Evolutionary conservation across 192 early-diverging fungal species (phyloP), one percentile per base, ranked within the genome.

Genomic region (Coemansia guatemalensis): DNA sequence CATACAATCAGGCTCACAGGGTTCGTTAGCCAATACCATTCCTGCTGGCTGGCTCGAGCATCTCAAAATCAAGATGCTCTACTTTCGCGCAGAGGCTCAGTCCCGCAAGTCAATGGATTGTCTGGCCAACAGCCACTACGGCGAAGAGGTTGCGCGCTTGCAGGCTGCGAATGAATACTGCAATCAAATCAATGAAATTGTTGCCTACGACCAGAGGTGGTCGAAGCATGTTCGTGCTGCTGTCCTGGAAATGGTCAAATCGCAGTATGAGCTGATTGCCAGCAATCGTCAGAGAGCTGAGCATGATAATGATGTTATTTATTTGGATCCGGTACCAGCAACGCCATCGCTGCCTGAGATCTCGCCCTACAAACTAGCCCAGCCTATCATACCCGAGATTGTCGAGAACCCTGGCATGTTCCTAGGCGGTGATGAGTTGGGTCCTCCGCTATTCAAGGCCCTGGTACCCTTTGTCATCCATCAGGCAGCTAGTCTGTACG

Each of bases 261-360:
- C 84, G 4, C 71, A 89, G 27, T 66, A 82, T n/a, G 67, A 75
- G 23, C 71, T 73, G 0, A 75, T 89, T 2, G 47, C 62, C 60
- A 65, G 73, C 48, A 87, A 87, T 51, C 64, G 86, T 8, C 67
- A 65, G 3, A 66, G 85, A 1, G 93, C 93, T 12, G 87, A 89
- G 47, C 93, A 91, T 75, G 95, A 97, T 66, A 97, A 97, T 53
- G 91, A 95, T 67, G 85, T 93, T 44, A 93, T 97, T 20, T 94
- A 97, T 70, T 66, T 95, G 53, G 88, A 95, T 26, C 82, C 81
- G 0, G 86, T 97, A 0, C 93, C 93, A 1, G 67, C 82, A 8
- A 53, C 81, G 4, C 80, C 85, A 8, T 52, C 86, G 8, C 70
- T 97, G 0, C 48, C 81, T 5, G 35, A 85, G 4, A 88, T 97